Evolutionary conservation across 257 asterid genomes (phyloP), one percentile per base, ranked within the genome.

Genomic region (Ocimum tenuiflorum): DNA sequence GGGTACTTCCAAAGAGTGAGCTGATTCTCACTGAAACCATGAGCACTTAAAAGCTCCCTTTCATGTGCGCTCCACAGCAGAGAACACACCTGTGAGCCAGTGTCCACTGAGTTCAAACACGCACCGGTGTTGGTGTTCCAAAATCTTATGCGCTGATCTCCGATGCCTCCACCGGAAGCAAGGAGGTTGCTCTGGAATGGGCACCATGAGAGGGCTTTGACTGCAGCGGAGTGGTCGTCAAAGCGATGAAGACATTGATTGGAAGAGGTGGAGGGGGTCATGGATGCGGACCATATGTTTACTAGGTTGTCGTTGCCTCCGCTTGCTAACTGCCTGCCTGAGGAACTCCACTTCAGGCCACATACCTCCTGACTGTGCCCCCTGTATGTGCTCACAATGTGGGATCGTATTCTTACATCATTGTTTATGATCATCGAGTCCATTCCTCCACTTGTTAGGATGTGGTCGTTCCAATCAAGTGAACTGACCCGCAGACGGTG

Each of bases 1-100:
- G 90, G 86, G 43, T 83, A 81, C 63, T 77, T 83, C 89, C 89
- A 81, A 8, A 83, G 85, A 11, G 73, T 63, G 54, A 79, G 85
- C 74, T 81, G 83, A 14, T 84, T 57, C 4, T 71, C 74, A 14
- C 24, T 50, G 49, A 72, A 74, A 7, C 87, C 87, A 50, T 84
- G 85, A 15, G 73, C 68, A 18, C 89, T 83, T 48, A 83, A 51
- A 57, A 83, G 31, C 60, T 81, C 83, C 3, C 72, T 68, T 35
- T 81, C 85, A 18, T 81, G 75, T 10, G 64, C 48, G 69, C 68
- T 81, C 89, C 89, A 83, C 8, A 78, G 69, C 73, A 84, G 56
- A 4, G 83, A 64, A 62, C 77, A 69, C 29, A 84, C 83, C 65
- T 81, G 85, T 11, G 87, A 84, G 0, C 85, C 82, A 4, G 85